A percentile compares a stretch with the other conserved stretches of the same genome.
phyloP scores from a whole-genome alignment of 768 basidiomycete genomes.

The Tephrocybe rancida region DNA sequence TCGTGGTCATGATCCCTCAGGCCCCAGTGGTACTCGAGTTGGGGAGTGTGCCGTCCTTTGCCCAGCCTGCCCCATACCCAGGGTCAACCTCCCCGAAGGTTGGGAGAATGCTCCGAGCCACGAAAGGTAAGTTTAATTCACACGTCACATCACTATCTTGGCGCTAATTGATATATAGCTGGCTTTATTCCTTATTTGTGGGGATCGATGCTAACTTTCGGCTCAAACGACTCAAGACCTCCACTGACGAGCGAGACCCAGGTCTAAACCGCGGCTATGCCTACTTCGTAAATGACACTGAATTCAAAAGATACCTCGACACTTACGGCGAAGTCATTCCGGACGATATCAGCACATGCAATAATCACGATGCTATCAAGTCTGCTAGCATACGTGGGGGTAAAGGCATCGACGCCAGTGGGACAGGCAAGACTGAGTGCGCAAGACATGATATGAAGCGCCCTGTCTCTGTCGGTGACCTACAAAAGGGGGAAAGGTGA shows the following conservation, averaged over 20 bases:
- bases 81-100: conserved; percentile 21
- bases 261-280: conserved; percentile 9
- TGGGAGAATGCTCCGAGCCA: conserved; percentile 14
- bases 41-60: conserved; percentile 26
- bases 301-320: conserved; percentile 11
- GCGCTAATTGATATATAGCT: background rate
- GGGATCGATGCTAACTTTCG: conserved; percentile 26
- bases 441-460: background rate
- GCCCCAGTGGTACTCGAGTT: conserved; percentile 8
- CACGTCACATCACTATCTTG: background rate
- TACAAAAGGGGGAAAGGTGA: conserved; percentile 1
- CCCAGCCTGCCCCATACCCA: conserved; percentile 28
- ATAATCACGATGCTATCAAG: conserved; percentile 4
- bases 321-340: background rate
- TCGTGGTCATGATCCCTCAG: conserved; percentile 14
- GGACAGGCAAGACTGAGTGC: background rate
- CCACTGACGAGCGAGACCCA: conserved; percentile 14
- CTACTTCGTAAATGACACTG: conserved; percentile 2
- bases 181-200: too few relatives aligned
- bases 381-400: background rate
- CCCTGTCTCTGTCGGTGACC: background rate
- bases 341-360: conserved; percentile 13
- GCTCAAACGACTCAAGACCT: conserved; percentile 18
- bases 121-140: conserved; percentile 9
- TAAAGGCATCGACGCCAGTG: background rate